Evolutionary conservation across 768 basidiomycete genomes (phyloP).

Genomic region (Cystobasidium onofrii): DNA sequence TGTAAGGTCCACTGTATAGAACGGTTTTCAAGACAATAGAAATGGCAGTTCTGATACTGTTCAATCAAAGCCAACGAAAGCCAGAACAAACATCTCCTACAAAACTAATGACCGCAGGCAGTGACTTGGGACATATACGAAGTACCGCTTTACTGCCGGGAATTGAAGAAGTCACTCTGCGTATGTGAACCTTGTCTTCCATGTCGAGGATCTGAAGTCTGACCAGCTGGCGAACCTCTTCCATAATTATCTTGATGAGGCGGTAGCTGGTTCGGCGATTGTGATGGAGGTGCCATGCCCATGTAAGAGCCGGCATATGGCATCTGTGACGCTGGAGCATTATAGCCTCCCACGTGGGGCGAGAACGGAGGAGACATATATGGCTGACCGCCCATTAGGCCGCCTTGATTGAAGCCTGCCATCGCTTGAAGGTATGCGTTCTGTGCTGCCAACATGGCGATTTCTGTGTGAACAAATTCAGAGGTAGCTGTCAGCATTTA

Average conservation of each 20-base stretch:
- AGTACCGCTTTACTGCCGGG: neutral
- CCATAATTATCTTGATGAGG: neutral
- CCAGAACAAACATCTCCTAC: too few species aligned
- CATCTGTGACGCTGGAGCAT: neutral
- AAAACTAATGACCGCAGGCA: too few species aligned
- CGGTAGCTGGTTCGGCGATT: neutral
- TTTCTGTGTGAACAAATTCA: constrained; percentile 11
- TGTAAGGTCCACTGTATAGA: too few species aligned
- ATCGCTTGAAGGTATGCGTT: constrained; percentile 47
- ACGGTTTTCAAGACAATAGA: too few species aligned
- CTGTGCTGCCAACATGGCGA: constrained; percentile 48
- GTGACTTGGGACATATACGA: too few species aligned
- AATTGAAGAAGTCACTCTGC: neutral
- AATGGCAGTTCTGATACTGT: too few species aligned
- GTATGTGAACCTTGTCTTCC: neutral
- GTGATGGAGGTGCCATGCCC: constrained; percentile 14
- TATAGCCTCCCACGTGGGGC: neutral
- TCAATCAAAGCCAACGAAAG: too few species aligned
- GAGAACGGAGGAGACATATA: constrained; percentile 7
- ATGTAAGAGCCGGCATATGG: constrained; percentile 24
- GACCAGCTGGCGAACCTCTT: neutral
- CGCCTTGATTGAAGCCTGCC: constrained; percentile 33
- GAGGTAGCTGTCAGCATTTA: too few species aligned
- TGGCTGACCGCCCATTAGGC: constrained; percentile 39
- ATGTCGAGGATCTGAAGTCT: neutral